Evolutionary conservation across 2,329 filamentous ascomycete genomes (phyloP).

Genomic region (Colletotrichum sansevieriae): DNA sequence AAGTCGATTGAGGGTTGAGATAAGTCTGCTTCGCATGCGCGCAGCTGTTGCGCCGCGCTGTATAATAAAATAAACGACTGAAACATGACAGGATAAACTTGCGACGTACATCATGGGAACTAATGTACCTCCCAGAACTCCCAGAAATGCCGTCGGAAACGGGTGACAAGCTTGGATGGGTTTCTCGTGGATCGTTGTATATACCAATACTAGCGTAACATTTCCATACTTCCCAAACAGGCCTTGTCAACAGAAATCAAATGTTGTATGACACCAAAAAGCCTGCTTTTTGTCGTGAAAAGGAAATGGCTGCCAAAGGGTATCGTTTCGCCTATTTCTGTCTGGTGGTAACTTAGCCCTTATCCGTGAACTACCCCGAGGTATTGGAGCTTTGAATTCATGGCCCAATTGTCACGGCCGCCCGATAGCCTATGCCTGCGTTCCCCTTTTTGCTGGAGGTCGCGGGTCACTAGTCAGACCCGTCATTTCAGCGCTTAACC

Average conservation of each 20-base stretch:
- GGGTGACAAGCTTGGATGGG: neutral
- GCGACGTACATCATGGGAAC: too few species aligned
- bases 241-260: neutral
- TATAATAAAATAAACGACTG: constrained; percentile 11
- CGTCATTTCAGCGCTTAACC: constrained; percentile 62
- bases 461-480: too few species aligned
- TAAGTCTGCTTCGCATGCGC: neutral
- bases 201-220: constrained; percentile 11
- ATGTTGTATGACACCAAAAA: neutral
- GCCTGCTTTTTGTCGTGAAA: neutral
- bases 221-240: neutral
- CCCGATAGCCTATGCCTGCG: too few species aligned
- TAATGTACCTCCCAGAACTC: too few species aligned
- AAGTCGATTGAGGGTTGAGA: constrained; percentile 5
- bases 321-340: too few species aligned
- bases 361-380: too few species aligned
- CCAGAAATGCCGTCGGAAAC: too few species aligned
- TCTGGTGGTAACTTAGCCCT: too few species aligned
- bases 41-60: neutral
- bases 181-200: neutral
- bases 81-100: neutral
- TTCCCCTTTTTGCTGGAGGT: too few species aligned
- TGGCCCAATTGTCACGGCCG: too few species aligned
- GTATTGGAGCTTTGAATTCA: too few species aligned
- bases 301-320: too few species aligned